Evolutionary conservation across 805 yeast genomes (phyloP).

Genomic region (Metschnikowia vanudenii): DNA sequence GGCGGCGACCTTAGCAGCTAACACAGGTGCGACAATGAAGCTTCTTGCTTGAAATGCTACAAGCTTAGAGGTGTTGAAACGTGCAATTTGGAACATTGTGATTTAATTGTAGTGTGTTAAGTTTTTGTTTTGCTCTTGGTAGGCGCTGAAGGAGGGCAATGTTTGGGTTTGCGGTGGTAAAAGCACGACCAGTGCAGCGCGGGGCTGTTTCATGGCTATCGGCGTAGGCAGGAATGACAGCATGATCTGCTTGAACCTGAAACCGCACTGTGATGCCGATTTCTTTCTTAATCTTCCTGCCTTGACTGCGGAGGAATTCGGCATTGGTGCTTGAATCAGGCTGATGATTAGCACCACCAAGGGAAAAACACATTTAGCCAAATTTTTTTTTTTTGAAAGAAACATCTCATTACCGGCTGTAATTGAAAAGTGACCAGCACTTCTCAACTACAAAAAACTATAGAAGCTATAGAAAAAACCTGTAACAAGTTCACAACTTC

Average conservation of each 20-base stretch:
- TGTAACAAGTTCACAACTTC: too few species aligned
- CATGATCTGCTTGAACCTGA: background rate
- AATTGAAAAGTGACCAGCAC: too few species aligned
- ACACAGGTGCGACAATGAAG: constrained; percentile 1
- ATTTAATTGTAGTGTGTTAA: background rate
- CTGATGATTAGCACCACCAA: too few species aligned
- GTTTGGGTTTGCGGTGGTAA: constrained; percentile 5
- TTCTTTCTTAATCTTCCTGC: background rate
- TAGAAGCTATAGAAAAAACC: too few species aligned
- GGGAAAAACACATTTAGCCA: too few species aligned
- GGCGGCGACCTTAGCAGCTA: constrained; percentile 8
- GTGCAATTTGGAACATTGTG: constrained; percentile 7
- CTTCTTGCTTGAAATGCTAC: constrained; percentile 1
- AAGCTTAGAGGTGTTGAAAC: background rate
- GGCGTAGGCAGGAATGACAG: background rate
- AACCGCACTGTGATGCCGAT: background rate
- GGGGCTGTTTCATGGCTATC: background rate
- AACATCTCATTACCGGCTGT: too few species aligned
- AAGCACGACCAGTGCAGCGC: constrained; percentile 1
- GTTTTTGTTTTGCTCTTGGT: background rate
- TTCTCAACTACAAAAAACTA: too few species aligned
- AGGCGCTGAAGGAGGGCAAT: background rate
- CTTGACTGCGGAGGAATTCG: too few species aligned
- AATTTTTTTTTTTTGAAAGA: too few species aligned
- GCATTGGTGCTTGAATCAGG: too few species aligned